phyloP scores from a whole-genome alignment of 768 basidiomycete species.

The Lentinula lateritia region DNA sequence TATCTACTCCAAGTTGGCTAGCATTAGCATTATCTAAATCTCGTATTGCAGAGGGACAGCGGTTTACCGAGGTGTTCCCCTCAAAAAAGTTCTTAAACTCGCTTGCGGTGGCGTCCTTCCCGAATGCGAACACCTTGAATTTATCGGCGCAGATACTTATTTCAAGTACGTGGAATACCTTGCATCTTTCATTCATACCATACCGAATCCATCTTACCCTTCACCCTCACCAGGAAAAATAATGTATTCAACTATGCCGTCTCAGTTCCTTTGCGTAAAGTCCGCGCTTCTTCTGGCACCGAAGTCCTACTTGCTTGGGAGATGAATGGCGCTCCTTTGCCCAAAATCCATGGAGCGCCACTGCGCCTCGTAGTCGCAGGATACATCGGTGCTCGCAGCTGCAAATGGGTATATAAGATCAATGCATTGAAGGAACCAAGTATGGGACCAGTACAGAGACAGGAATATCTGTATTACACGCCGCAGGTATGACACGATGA shows the following conservation, averaged over 20 bases:
- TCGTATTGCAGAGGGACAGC: conserved; percentile 36
- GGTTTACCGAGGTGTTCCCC: conserved; percentile 44
- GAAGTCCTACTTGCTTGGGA: conserved; percentile 51
- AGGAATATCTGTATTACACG: conserved; percentile 50
- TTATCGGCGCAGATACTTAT: conserved; percentile 54
- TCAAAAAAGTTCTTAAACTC: conserved; percentile 48
- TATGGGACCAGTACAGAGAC: conserved; percentile 45
- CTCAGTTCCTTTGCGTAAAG: conserved; percentile 45
- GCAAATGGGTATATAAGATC: conserved; percentile 50
- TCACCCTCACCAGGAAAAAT: conserved; percentile 20
- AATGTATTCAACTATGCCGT: conserved; percentile 35
- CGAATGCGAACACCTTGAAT: conserved; percentile 46
- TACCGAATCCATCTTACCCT: background rate
- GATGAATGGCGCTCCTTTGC: conserved; percentile 43
- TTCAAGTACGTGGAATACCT: conserved; percentile 33
- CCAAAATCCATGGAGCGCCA: conserved; percentile 47
- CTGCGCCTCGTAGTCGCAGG: conserved; percentile 47
- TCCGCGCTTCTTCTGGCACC: conserved; percentile 29
- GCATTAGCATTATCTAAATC: background rate
- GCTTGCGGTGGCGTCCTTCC: conserved; percentile 46
- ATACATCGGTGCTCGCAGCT: conserved; percentile 48
- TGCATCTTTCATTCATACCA: background rate
- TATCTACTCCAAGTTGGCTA: background rate
- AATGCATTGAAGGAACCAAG: conserved; percentile 45
- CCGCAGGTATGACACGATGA: conserved; percentile 27